phyloP scores from a whole-genome alignment of 176 grass and related monocot genomes.

The Oryza rufipogon region DNA sequence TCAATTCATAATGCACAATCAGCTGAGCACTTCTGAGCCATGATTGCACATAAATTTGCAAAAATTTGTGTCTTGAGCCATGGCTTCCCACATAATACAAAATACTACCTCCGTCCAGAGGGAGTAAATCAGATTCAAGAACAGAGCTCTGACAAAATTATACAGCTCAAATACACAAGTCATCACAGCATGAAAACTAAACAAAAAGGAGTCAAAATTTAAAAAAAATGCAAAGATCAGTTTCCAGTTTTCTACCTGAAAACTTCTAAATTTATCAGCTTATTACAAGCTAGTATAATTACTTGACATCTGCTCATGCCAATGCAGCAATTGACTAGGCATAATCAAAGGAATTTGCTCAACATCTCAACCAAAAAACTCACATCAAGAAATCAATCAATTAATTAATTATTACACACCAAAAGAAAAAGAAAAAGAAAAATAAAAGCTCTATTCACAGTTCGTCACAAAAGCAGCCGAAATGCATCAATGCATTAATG shows the following conservation, averaged over 20 bases:
- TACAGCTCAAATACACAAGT: background rate
- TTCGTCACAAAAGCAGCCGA: background rate
- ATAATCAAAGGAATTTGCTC: constrained; percentile 19
- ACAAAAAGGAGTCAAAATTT: background rate
- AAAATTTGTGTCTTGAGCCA: background rate
- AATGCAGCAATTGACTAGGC: background rate
- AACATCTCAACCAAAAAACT: constrained; percentile 17
- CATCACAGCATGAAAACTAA: background rate
- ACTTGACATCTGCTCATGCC: background rate
- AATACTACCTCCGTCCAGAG: background rate
- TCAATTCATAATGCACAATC: background rate
- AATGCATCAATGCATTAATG: constrained; percentile 43
- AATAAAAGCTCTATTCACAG: constrained; percentile 36
- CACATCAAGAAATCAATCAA: constrained; percentile 24
- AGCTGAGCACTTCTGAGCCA: background rate
- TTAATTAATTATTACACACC: constrained; percentile 50
- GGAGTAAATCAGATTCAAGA: background rate
- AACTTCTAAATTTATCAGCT: background rate
- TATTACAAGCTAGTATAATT: background rate
- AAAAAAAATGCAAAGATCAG: background rate
- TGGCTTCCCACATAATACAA: background rate
- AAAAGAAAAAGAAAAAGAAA: background rate
- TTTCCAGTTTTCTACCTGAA: background rate
- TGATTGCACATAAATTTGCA: background rate
- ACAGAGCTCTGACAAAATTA: background rate